Conservation (phyloP, 306 rosid genomes). For the Abrus pulchellus region DNA sequence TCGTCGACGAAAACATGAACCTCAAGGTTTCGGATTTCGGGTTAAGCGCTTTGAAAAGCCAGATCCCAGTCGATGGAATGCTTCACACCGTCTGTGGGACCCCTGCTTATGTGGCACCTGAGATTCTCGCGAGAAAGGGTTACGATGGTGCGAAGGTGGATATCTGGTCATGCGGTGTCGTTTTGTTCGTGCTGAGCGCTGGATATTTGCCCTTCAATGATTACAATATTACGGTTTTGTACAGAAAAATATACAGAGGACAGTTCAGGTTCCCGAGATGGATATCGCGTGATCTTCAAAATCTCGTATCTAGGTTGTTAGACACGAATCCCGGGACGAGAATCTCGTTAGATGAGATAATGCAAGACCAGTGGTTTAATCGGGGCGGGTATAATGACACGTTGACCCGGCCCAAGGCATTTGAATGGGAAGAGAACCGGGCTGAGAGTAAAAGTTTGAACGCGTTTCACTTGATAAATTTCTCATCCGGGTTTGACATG, state of each 20-base stretch:
- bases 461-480: constrained; percentile 73
- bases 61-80: constrained; percentile 60
- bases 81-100: constrained; percentile 85
- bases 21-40: constrained; percentile 79
- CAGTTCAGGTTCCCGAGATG: constrained; percentile 70
- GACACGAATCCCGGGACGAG: constrained; percentile 69
- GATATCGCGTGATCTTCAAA: constrained; percentile 58
- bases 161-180: constrained; percentile 78
- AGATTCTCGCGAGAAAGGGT: constrained; percentile 69
- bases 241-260: constrained; percentile 70
- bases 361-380: constrained; percentile 66
- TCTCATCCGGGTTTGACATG: constrained; percentile 67
- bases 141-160: constrained; percentile 76
- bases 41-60: constrained; percentile 59
- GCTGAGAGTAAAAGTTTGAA: constrained; percentile 46
- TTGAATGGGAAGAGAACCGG: neutral
- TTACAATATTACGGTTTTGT: constrained; percentile 60
- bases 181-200: constrained; percentile 62
- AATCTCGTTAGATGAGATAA: constrained; percentile 65
- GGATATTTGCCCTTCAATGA: constrained; percentile 79
- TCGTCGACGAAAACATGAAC: constrained; percentile 67
- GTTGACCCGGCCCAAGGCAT: constrained; percentile 38
- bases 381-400: constrained; percentile 52
- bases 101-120: constrained; percentile 89
- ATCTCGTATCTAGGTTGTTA: constrained; percentile 58